Base-by-base conservation (phyloP, 768 basidiomycete genomes). In the Infundibulicybe gibba region DNA sequence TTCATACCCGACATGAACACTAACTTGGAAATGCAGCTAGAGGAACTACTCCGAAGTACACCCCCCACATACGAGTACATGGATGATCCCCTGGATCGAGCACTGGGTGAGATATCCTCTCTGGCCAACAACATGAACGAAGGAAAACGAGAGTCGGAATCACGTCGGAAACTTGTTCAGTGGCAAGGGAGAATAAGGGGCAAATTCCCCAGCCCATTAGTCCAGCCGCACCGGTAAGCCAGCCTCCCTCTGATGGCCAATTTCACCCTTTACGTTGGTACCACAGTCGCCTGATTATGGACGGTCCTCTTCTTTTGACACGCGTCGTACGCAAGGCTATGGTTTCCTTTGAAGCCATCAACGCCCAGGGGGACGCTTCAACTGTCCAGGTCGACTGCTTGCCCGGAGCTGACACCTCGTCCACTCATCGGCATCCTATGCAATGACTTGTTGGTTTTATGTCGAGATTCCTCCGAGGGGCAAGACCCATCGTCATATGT, bases 71-170 rank as follows among this genome's bases (percentile, higher is more conserved):
- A 81, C 40, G 83, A 90, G 40, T 85, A 80, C 52, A 71, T 81
- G 61, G 87, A 88, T 52, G 90, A 94, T 59, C 81, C 90, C 19
- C 72, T 99, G 44, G 90, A 92, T 54, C 82, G 80, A 47, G 94
- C 94, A 5, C 66, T 97, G 38, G 72, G 81, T 15, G 91, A 95
- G 67, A 97, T 98, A 54, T 81, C 93, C 1, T 80, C 81, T 11
- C 68, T 98, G 42, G 94, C 97, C 2, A 90, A 82, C 42, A 89
- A 90, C 58, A 97, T 99, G 90, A 99, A 99, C 64, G 97, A 99
- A 68, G 92, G 93, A 52, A 98, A 97, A 64, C 83, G 97, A 2
- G 94, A 97, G 55, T 79, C 92, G 2, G 97, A 99, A 67, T 94
- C 90, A 1, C 77, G 97, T 16, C 79, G 85, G 40, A 90, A 92